Evolutionary conservation across 768 basidiomycete species (phyloP).

Genomic region (Pleurotus tuber-regium): DNA sequence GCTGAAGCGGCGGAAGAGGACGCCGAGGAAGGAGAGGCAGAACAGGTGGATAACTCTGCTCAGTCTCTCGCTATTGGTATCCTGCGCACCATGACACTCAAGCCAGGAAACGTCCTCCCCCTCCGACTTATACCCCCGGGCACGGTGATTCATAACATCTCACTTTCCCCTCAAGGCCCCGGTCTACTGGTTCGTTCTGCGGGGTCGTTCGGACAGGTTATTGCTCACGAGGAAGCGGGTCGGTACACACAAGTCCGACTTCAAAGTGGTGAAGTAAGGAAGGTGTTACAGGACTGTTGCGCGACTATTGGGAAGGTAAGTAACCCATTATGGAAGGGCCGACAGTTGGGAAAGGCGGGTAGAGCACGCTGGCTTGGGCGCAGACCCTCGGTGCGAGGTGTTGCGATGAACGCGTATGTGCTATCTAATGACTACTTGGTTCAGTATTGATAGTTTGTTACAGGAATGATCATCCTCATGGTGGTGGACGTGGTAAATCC

Average conservation of each 20-base stretch:
- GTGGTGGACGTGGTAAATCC: slow-evolving; percentile 96
- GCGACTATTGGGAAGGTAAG: slow-evolving; percentile 92
- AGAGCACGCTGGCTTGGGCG: slow-evolving; percentile 83
- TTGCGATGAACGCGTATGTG: slow-evolving; percentile 93
- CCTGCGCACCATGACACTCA: slow-evolving; percentile 78
- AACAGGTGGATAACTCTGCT: slow-evolving; percentile 31
- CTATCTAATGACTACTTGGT: not conserved
- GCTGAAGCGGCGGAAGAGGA: slow-evolving; percentile 11
- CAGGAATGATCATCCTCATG: slow-evolving; percentile 90
- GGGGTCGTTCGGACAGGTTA: slow-evolving; percentile 80
- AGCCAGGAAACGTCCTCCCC: slow-evolving; percentile 91
- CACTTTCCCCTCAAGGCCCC: slow-evolving; percentile 72
- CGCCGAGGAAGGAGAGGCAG: slow-evolving; percentile 16
- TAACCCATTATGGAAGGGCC: slow-evolving; percentile 86
- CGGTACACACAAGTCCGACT: slow-evolving; percentile 81
- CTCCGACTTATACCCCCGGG: slow-evolving; percentile 89
- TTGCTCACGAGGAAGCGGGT: slow-evolving; percentile 70
- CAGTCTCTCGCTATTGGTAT: slow-evolving; percentile 79
- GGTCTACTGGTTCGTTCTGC: slow-evolving; percentile 88
- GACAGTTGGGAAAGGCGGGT: slow-evolving; percentile 89
- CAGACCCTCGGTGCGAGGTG: slow-evolving; percentile 85
- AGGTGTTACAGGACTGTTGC: slow-evolving; percentile 73
- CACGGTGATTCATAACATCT: slow-evolving; percentile 84
- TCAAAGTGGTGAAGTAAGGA: slow-evolving; percentile 91
- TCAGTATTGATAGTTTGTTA: not conserved